Conservation (phyloP, 139 green algal species). For the Deuterostichococcus epilithicus region DNA sequence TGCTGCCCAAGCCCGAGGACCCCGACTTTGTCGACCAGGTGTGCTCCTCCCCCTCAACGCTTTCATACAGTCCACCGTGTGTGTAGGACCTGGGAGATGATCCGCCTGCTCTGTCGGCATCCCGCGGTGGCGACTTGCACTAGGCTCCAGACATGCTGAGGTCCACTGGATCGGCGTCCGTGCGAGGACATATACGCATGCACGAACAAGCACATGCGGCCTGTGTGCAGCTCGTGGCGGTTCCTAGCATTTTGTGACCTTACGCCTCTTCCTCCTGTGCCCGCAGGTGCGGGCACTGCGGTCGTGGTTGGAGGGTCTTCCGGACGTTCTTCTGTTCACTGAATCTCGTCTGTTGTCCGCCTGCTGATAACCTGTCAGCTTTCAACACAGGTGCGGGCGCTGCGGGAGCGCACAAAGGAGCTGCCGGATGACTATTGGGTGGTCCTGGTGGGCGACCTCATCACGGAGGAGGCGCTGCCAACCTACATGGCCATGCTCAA, state of each 20-base stretch:
- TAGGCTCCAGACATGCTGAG: too few relatives aligned
- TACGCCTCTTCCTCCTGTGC: neutral
- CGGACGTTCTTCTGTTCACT: neutral
- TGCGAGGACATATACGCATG: too few relatives aligned
- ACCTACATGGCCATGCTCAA: slow-evolving; percentile 99
- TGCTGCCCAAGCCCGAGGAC: slow-evolving; percentile 82
- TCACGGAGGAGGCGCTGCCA: slow-evolving; percentile 97
- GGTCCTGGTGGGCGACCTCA: slow-evolving; percentile 77
- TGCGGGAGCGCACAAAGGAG: slow-evolving; percentile 71
- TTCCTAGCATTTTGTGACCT: neutral
- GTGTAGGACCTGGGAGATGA: neutral
- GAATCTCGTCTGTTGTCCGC: slow-evolving; percentile 8
- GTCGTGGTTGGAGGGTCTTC: slow-evolving; percentile 14
- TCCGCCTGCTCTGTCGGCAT: slow-evolving; percentile 6
- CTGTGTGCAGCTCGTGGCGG: too few relatives aligned
- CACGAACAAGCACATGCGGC: too few relatives aligned
- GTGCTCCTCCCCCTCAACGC: neutral
- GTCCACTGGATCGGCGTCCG: too few relatives aligned
- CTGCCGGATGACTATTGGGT: slow-evolving; percentile 96
- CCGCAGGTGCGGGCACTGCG: neutral
- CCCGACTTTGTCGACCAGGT: slow-evolving; percentile 91
- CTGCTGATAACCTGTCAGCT: too few relatives aligned
- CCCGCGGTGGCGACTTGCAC: too few relatives aligned
- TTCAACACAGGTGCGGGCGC: slow-evolving; percentile 65
- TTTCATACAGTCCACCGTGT: neutral